Conservation (phyloP, 2,329 filamentous ascomycete genomes). For the Phialocephala sp. region DNA sequence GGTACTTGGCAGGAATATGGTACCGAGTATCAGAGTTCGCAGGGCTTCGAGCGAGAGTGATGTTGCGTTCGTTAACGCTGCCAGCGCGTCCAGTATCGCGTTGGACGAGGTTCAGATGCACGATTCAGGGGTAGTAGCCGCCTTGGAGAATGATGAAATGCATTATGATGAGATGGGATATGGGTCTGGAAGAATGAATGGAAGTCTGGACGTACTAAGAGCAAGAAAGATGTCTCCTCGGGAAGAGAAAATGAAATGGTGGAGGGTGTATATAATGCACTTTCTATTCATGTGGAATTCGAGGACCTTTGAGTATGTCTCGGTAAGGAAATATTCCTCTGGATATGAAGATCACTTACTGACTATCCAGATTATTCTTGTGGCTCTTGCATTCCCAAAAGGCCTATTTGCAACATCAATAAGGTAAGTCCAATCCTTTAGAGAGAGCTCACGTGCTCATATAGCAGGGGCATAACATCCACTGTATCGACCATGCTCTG, state of each 20-base stretch:
- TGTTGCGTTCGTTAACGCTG: neutral
- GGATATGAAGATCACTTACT: neutral
- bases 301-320: slow-evolving; percentile 60
- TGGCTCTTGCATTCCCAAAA: slow-evolving; percentile 51
- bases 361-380: slow-evolving; percentile 47
- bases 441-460: slow-evolving; percentile 25
- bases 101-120: slow-evolving; percentile 3
- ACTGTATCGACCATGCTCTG: slow-evolving; percentile 46
- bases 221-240: slow-evolving; percentile 2
- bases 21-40: neutral
- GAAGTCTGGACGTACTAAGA: neutral
- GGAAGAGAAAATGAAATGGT: slow-evolving; percentile 29
- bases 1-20: neutral
- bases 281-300: slow-evolving; percentile 61
- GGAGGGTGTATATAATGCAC: slow-evolving; percentile 55
- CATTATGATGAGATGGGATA: neutral
- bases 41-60: neutral
- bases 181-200: neutral
- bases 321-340: slow-evolving; percentile 41
- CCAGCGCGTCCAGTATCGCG: neutral
- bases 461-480: slow-evolving; percentile 37
- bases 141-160: neutral
- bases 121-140: neutral
- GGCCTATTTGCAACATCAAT: slow-evolving; percentile 47
- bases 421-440: slow-evolving; percentile 37